phyloP scores from a whole-genome alignment of 345 rosid genomes.

The Atalantia buxifolia region DNA sequence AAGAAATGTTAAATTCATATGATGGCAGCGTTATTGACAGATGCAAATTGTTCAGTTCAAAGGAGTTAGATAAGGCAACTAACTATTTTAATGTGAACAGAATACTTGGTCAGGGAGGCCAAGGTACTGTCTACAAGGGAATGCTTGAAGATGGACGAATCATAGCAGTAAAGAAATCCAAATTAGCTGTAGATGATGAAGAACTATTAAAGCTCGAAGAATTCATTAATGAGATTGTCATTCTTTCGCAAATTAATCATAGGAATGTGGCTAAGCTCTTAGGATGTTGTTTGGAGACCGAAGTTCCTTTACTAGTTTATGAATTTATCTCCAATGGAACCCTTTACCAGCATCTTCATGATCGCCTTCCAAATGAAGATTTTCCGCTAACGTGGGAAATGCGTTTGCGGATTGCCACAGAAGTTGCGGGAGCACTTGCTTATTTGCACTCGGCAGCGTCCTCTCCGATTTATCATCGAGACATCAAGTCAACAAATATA shows the following conservation, averaged over 20 bases:
- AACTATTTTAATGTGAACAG: conserved; percentile 1
- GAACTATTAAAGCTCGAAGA: not conserved
- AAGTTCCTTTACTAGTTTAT: not conserved
- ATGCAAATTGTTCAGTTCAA: not conserved
- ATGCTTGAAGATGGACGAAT: conserved; percentile 3
- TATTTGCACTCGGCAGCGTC: not conserved
- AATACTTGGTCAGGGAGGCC: conserved; percentile 5
- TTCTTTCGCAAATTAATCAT: conserved; percentile 6
- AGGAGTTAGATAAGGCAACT: conserved; percentile 10
- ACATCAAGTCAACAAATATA: not conserved
- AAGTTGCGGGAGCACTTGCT: not conserved
- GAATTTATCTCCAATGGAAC: conserved; percentile 7
- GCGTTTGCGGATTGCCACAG: not conserved
- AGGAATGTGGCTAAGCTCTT: conserved; percentile 12
- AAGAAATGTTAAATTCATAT: too few species aligned
- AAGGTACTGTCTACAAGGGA: conserved; percentile 10
- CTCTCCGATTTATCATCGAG: not conserved
- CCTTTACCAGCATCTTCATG: not conserved
- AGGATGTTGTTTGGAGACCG: not conserved
- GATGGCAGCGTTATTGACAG: too few species aligned
- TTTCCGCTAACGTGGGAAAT: not conserved
- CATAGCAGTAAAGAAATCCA: conserved; percentile 11
- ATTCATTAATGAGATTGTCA: conserved; percentile 5
- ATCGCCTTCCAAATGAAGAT: not conserved
- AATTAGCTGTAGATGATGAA: not conserved